Base-by-base conservation (phyloP, 257 asterid species). In the Solanum pimpinellifolium region DNA sequence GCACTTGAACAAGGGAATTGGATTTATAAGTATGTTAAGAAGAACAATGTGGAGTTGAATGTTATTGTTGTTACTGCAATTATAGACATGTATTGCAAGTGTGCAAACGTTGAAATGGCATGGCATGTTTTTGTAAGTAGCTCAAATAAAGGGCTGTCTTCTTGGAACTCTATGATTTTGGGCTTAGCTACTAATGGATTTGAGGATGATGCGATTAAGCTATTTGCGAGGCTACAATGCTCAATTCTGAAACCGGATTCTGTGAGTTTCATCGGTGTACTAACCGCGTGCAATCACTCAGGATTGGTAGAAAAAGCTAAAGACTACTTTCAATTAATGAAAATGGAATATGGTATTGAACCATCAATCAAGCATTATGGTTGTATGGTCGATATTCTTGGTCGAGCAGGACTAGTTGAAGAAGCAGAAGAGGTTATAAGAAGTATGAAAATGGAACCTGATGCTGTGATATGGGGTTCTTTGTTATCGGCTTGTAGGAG, bases 161-260 rank as follows among this genome's bases (percentile, higher is more conserved):
- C 94, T 68, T 96, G 98, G 98, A 94, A 94, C 73, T 90, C 98
- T 0, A 92, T 96, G 98, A 90, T 96, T 85, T 80, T 91, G 21
- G 98, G 98, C 52, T 90, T 94, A 88, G 97, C 95, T 20, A 92
- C 88, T 5, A 94, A 92, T 56, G 96, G 98, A 2, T 89, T 85
- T 35, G 92, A 89, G 83, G 85, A 87, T 2, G 91, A 93, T 86
- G 96, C 87, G 1, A 90, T 94, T 75, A 83, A 86, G 20, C 37
- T 96, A 88, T 92, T 96, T 73, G n/a, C 81, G 9, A 76, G 89
- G 87, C 93, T 96, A 5, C 91, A 86, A 27, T 84, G 88, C 44
- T 84, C 93, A 0, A 88, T 86, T 47, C 90, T 94, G 9, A 82
- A 83, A 62, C 96, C 98, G 1, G 96, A 93, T 83, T 87, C 86